Conservation (phyloP, 441 rosid species). For the Gossypium gossypioides region DNA sequence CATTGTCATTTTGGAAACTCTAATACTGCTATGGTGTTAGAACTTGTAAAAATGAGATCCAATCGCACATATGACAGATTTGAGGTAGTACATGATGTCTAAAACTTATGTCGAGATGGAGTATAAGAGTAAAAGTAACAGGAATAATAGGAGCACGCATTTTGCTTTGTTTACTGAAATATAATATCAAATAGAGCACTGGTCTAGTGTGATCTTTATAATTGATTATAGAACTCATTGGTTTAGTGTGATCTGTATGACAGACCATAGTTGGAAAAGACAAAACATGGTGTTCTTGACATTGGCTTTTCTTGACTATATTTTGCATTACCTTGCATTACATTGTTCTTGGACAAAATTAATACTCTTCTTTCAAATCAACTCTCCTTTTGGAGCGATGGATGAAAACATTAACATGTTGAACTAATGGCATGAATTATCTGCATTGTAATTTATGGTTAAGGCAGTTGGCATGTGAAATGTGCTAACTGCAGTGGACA, state of each 20-base stretch:
- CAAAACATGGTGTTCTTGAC: neutral
- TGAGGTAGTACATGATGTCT: neutral
- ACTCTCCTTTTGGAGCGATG: neutral
- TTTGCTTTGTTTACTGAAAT: neutral
- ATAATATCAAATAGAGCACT: neutral
- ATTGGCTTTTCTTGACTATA: neutral
- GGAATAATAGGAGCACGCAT: neutral
- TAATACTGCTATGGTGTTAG: neutral
- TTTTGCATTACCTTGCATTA: neutral
- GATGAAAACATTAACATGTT: neutral
- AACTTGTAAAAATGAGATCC: neutral
- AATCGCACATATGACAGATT: neutral
- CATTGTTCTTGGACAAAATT: neutral
- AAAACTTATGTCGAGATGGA: neutral
- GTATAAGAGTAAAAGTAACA: neutral
- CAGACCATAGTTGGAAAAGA: neutral
- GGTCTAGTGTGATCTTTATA: neutral
- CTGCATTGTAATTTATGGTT: neutral
- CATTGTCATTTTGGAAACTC: conserved; percentile 1
- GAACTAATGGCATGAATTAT: neutral
- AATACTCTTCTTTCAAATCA: neutral
- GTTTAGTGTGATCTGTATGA: neutral
- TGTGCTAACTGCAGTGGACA: neutral
- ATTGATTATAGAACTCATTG: neutral
- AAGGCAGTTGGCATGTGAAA: neutral